Evolutionary conservation across 441 rosid genomes (phyloP).

Genomic region (Arabidopsis hybrid): DNA sequence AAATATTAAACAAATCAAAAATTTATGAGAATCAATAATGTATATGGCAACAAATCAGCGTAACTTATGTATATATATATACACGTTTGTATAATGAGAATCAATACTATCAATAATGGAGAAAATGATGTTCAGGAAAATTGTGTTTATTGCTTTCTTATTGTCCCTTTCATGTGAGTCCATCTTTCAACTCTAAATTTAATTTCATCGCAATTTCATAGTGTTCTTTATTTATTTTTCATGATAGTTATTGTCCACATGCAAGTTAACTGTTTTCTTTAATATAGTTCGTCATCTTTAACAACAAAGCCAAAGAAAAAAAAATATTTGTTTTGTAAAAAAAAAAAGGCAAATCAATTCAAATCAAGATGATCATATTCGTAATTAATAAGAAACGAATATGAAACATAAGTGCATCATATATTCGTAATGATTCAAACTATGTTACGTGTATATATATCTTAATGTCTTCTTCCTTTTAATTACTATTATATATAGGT

Average conservation of each 20-base stretch:
- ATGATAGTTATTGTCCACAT: background rate
- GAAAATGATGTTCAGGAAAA: constrained; percentile 1
- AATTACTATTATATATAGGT: background rate
- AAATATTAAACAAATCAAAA: background rate
- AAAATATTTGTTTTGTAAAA: background rate
- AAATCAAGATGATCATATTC: background rate
- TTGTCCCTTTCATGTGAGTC: constrained; percentile 33
- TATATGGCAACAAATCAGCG: constrained; percentile 3
- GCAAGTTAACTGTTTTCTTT: background rate
- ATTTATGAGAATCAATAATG: background rate
- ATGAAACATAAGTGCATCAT: too few relatives aligned
- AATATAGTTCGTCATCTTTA: too few relatives aligned
- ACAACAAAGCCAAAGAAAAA: background rate
- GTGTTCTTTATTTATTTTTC: background rate
- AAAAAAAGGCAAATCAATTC: background rate
- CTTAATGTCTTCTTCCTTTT: background rate
- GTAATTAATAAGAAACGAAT: too few relatives aligned
- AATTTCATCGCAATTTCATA: constrained; percentile 9
- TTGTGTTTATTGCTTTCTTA: constrained; percentile 26
- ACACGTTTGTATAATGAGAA: constrained; percentile 4
- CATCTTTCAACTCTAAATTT: background rate
- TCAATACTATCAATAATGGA: constrained; percentile 9
- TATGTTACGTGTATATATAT: background rate
- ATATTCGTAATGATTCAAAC: background rate
- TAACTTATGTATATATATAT: background rate